A percentile compares a stretch with the other conserved stretches of the same genome.
These are phyloP conservation scores for Penicillium italicum DNA, from an alignment of 2,329 filamentous ascomycete species.

Conservation along the genomic window DNA sequence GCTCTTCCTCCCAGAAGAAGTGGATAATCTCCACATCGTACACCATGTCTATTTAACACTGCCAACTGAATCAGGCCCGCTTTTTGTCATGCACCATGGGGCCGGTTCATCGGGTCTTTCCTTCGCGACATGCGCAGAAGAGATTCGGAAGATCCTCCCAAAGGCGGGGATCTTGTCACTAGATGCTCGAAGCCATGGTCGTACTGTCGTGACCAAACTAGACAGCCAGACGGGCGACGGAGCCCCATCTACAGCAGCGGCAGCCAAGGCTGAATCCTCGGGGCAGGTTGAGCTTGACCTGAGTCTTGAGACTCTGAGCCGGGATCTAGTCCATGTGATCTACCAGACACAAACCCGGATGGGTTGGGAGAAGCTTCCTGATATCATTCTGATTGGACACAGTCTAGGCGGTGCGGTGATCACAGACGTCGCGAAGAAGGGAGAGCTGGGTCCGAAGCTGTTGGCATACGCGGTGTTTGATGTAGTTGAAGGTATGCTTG, in stretches of 20 bases:
- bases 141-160: slow-evolving; percentile 73
- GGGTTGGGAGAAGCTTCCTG: slow-evolving; percentile 70
- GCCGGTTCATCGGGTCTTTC: slow-evolving; percentile 90
- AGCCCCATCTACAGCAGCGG: slow-evolving; percentile 12
- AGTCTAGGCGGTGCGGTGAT: slow-evolving; percentile 89
- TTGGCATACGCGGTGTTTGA: slow-evolving; percentile 88
- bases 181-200: slow-evolving; percentile 84
- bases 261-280: slow-evolving; percentile 28
- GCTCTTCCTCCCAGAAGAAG: slow-evolving; percentile 59
- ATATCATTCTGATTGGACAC: slow-evolving; percentile 81
- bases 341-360: slow-evolving; percentile 63
- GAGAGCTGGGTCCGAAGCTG: slow-evolving; percentile 62
- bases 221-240: background rate
- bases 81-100: slow-evolving; percentile 93
- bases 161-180: slow-evolving; percentile 77
- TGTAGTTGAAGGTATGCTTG: slow-evolving; percentile 72
- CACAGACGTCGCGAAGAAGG: slow-evolving; percentile 71
- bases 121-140: slow-evolving; percentile 75
- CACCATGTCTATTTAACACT: slow-evolving; percentile 89
- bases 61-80: slow-evolving; percentile 65
- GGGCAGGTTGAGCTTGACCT: slow-evolving; percentile 56
- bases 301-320: slow-evolving; percentile 66
- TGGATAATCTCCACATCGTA: slow-evolving; percentile 48
- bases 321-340: slow-evolving; percentile 69
- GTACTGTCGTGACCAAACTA: slow-evolving; percentile 45